Conservation (phyloP, 345 rosid species). For the Eucalyptus curtisii region DNA sequence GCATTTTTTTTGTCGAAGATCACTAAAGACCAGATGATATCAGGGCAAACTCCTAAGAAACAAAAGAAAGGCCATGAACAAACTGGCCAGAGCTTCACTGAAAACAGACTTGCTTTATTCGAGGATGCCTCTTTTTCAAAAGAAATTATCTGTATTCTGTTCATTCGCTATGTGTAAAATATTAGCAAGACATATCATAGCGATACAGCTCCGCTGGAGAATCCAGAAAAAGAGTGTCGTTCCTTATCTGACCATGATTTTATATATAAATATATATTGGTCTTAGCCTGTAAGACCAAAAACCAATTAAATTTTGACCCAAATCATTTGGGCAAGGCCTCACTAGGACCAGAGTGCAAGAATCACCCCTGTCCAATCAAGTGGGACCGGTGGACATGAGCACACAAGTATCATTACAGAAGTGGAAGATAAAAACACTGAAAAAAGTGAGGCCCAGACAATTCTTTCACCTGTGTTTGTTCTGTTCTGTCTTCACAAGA, state of each 20-base stretch:
- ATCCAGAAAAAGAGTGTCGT: not conserved
- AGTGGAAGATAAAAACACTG: not conserved
- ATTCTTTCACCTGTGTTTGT: not conserved
- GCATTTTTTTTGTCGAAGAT: not conserved
- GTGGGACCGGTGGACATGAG: not conserved
- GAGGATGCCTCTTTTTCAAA: not conserved
- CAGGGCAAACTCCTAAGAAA: not conserved
- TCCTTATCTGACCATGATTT: not conserved
- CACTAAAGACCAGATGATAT: not conserved
- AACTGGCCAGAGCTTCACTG: not conserved
- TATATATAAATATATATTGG: not conserved
- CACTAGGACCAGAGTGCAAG: not conserved
- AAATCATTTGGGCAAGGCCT: not conserved
- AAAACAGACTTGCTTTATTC: not conserved
- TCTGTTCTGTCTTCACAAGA: not conserved
- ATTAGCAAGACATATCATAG: not conserved
- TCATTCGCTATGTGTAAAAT: not conserved
- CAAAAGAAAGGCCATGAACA: not conserved
- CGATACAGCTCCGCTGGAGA: not conserved
- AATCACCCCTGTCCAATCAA: not conserved
- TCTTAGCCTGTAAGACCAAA: not conserved
- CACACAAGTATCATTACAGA: not conserved
- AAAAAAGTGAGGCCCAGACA: not conserved
- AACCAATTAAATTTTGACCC: not conserved
- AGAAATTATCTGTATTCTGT: not conserved